A percentile compares a stretch with the other conserved stretches of the same genome.
Evolutionary conservation across 768 basidiomycete genomes (phyloP).

Genomic region (Lanmaoa rubissima): DNA sequence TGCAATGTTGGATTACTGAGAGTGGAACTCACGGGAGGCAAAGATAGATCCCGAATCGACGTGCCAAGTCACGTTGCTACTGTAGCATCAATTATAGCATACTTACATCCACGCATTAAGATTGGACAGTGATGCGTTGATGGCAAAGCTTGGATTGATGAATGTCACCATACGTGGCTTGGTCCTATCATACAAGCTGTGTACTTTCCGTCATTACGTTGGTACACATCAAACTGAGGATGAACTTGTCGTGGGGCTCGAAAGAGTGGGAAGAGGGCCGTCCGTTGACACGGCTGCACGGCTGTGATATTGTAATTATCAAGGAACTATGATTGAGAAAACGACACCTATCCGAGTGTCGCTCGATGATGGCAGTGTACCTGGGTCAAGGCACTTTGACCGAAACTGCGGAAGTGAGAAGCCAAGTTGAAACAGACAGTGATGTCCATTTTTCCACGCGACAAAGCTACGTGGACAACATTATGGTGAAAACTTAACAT

Average conservation of each 20-base stretch:
- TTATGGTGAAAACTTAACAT: neutral
- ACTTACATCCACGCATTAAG: neutral
- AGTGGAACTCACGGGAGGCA: neutral
- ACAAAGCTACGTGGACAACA: neutral
- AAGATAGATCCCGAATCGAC: neutral
- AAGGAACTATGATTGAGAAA: neutral
- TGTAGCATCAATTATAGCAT: neutral
- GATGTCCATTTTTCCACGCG: neutral
- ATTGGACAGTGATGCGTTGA: neutral
- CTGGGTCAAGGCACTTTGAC: neutral
- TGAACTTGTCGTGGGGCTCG: neutral
- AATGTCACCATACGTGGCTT: neutral
- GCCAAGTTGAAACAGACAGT: neutral
- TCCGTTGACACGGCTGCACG: neutral
- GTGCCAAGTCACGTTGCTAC: neutral
- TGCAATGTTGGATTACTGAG: constrained; percentile 4
- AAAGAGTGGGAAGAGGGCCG: neutral
- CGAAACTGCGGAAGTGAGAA: neutral
- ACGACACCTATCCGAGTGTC: neutral
- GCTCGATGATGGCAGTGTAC: neutral
- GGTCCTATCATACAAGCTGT: constrained; percentile 3
- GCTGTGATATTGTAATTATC: neutral
- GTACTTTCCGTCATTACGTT: neutral
- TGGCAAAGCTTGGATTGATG: constrained; percentile 2
- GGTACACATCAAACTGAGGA: neutral